Evolutionary conservation across 805 yeast genomes (phyloP).

Genomic region (Tetrapisispora namnaoensis): DNA sequence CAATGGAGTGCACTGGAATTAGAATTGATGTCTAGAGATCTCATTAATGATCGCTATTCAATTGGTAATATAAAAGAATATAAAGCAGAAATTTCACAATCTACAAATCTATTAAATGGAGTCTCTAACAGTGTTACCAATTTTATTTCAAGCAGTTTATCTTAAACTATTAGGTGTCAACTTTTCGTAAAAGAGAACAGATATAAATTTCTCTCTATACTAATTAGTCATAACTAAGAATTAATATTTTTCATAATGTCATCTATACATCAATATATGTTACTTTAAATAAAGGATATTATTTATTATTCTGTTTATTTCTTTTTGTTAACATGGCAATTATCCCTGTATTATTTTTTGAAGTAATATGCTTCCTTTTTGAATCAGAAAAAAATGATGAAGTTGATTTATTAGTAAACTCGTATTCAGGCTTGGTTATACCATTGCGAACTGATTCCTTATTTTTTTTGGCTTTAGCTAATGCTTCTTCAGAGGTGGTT

Average conservation of each 20-base stretch:
- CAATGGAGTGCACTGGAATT: conserved; percentile 52
- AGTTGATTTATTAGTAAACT: not conserved
- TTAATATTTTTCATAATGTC: not conserved
- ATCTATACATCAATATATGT: not conserved
- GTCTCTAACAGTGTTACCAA: conserved; percentile 5
- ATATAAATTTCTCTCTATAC: no score
- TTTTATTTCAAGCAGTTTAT: not conserved
- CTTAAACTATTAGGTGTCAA: not conserved
- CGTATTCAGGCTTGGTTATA: not conserved
- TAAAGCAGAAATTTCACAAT: not conserved
- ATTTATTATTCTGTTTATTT: not conserved
- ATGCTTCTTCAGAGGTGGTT: conserved; percentile 23
- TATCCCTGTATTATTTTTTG: conserved; percentile 2
- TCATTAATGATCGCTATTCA: conserved; percentile 17
- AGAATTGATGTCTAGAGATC: conserved; percentile 29
- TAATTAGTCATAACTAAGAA: no score
- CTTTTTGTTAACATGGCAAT: conserved; percentile 4
- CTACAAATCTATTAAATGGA: conserved; percentile 1
- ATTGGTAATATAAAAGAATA: conserved; percentile 1
- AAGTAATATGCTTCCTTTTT: not conserved
- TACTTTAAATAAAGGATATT: not conserved
- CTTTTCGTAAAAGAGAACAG: no score
- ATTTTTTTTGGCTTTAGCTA: not conserved
- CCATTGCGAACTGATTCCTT: not conserved
- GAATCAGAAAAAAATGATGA: not conserved